A percentile compares a stretch with the other conserved stretches of the same genome.
Evolutionary conservation across 2,329 filamentous ascomycete species (phyloP).

Genomic region (Cladophialophora psammophila): DNA sequence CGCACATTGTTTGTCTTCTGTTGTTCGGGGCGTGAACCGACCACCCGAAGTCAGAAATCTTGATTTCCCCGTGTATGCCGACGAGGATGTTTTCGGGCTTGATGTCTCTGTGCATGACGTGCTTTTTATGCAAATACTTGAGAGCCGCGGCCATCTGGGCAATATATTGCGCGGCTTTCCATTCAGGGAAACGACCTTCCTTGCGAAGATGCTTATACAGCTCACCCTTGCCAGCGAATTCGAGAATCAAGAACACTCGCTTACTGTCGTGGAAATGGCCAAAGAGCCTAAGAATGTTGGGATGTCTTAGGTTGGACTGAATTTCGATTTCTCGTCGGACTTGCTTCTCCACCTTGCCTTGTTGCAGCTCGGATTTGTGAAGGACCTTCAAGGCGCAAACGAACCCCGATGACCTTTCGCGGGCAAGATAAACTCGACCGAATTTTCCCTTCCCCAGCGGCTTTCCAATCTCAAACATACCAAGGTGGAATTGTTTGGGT

Average conservation of each 20-base stretch:
- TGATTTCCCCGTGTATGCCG: slow-evolving; percentile 96
- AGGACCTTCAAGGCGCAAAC: slow-evolving; percentile 87
- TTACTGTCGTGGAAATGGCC: slow-evolving; percentile 91
- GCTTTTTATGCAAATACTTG: slow-evolving; percentile 92
- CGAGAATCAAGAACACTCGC: slow-evolving; percentile 84
- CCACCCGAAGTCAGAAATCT: slow-evolving; percentile 98
- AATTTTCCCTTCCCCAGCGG: slow-evolving; percentile 89
- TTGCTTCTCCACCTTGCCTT: slow-evolving; percentile 84
- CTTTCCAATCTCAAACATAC: slow-evolving; percentile 93
- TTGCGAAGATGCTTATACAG: slow-evolving; percentile 85
- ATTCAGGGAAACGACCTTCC: slow-evolving; percentile 81
- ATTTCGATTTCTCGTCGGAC: slow-evolving; percentile 89
- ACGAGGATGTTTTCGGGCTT: slow-evolving; percentile 98
- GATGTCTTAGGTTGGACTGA: slow-evolving; percentile 84
- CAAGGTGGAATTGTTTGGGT: slow-evolving; percentile 75
- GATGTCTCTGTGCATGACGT: slow-evolving; percentile 96
- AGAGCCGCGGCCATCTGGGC: slow-evolving; percentile 90
- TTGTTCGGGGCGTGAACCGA: slow-evolving; percentile 97
- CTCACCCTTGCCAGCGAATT: slow-evolving; percentile 85
- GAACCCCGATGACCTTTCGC: slow-evolving; percentile 79
- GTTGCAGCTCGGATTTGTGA: slow-evolving; percentile 82
- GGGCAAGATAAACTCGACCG: slow-evolving; percentile 82
- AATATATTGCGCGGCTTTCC: slow-evolving; percentile 85
- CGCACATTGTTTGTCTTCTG: slow-evolving; percentile 92
- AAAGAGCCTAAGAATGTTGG: slow-evolving; percentile 83